Evolutionary conservation across 2,329 filamentous ascomycete species (phyloP), one percentile per base, ranked within the genome.

Genomic region (Dactylellina sp.): DNA sequence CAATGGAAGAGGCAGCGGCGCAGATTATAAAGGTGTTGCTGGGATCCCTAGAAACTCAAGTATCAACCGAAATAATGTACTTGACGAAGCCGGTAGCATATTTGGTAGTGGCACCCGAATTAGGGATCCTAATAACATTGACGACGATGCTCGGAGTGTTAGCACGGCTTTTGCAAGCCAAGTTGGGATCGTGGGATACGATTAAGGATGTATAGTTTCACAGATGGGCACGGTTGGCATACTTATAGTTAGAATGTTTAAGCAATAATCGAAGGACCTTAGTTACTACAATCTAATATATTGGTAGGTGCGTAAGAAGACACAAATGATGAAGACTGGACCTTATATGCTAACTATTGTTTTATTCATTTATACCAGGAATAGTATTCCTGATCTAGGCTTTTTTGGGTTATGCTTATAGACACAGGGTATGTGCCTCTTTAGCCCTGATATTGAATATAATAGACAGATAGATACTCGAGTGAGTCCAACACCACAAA

Each of bases 131-230:
- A 70, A 24, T 16, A 72, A 85, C 84, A 59, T 88, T 90, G 95
- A 99, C 77, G 95, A 99, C 77, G 95, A 98, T 80, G 92, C 95
- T 79, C 92, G 95, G 83, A 98, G 94, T 82, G 88, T 98, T 79
- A 97, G 92, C 80, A 98, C 95, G 59, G 93, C 93, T 53, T 99
- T 98, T 83, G 93, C 94, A 75, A 97, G 93, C 83, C 95, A 98
- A 82, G 89, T 97, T 77, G 93, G 92, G 64, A 76, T 81, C 62
- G 85, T 85, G 44, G 85, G 84, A 77, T 88, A 87, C 78, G 86
- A 88, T 80, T 88, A 85, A 88, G 7, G 39, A 7, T 22, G 12
- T 16, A 40, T 28, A 11, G 5, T 16, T 46, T 44, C 14, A 2
- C 42, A 12, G 12, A 32, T 47, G 6, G 9, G 22, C 28, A 32